Evolutionary conservation across 208 protist genomes (phyloP), one percentile per base, ranked within the genome.

Genomic region (Leishmania aethiopica): DNA sequence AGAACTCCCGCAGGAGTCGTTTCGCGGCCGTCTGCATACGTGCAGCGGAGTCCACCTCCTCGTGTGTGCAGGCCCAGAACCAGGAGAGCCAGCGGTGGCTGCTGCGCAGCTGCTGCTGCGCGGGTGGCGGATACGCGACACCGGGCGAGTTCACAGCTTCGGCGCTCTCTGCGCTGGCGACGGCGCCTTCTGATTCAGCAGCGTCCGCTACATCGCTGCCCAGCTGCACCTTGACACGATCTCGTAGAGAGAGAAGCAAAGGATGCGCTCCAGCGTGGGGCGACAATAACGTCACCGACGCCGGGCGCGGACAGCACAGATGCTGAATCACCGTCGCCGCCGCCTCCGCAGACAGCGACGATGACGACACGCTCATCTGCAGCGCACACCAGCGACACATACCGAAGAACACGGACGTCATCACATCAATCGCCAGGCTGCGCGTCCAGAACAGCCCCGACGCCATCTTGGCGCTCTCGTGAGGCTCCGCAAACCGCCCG

Each of bases 11-110:
- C 35, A 99, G 90, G 79, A 99, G 99, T 72, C 99, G 93, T 78
- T 95, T 91, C 66, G 99, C 99, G 76, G 97, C 94, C 5, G 97
- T 99, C 86, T 99, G 97, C 40, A 99, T 98, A 28, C 99, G 87
- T 19, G 97, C 99, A 72, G 99, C 98, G 49, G 98, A 97, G 49
- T 87, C 98, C 0, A 99, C 97, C 81, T 99, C 99, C 57, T 92
- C 89, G 81, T 97, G 98, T 32, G 88, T 77, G 45, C 91, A 77
- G 0, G 81, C 80, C 89, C 91, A 98, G 86, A 99, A 99, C 93
- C 98, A 97, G 45, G 99, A 92, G n/a, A 74, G 72, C 49, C 70
- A 77, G n/a, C 42, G 64, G 42, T 72, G 60, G 25, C 17, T 37
- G 75, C 75, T 60, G 75, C 75, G 75, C 42, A 17, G 13, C 70